Evolutionary conservation across 2,329 filamentous ascomycete genomes (phyloP), one percentile per base, ranked within the genome.

Genomic region (Calonectria fujianensis): DNA sequence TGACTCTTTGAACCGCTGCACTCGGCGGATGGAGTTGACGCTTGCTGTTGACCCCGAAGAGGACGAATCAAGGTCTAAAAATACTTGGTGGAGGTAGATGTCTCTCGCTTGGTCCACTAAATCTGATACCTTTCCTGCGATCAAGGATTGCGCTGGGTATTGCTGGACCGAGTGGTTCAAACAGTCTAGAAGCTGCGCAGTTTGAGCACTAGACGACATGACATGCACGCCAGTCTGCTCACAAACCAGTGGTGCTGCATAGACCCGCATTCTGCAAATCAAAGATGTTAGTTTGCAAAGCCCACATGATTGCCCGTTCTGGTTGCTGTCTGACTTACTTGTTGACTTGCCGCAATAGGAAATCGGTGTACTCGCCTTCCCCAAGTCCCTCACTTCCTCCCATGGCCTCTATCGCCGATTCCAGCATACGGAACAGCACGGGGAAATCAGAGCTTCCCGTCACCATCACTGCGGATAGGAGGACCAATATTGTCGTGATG

Each of bases 21-120:
- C 79, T 0, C 80, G 77, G 0, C 67, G 69, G 2, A 81, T 67
- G 0, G 81, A 81, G 31, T 52, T 65, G 0, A 76, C 74, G 0
- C 24, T 20, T 0, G 73, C 70, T 18, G 63, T 13, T 0, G 74
- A 71, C 0, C 74, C 65, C 0, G 76, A 29, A 1, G 75, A 78
- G 9, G 75, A 79, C 0, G 69, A 66, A 6, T 78, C 74, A 11
- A 74, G 75, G 11, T 80, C 79, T 1, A 76, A 75, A 0, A 77
- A 24, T 5, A 79, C 94, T 84, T 96, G 94, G 79, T 98, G 95
- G 1, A 98, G 88, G 82, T 95, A 97, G 64, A 98, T 97, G 2
- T 93, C 91, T 4, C 94, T 93, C 0, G 95, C 95, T 81, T 98
- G 95, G 1, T 98, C 91, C 79, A 94, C 95, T 87, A 98, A 93